These are phyloP conservation scores for Omphalea diandra DNA, from an alignment of 441 rosid species.

Conservation along the genomic window DNA sequence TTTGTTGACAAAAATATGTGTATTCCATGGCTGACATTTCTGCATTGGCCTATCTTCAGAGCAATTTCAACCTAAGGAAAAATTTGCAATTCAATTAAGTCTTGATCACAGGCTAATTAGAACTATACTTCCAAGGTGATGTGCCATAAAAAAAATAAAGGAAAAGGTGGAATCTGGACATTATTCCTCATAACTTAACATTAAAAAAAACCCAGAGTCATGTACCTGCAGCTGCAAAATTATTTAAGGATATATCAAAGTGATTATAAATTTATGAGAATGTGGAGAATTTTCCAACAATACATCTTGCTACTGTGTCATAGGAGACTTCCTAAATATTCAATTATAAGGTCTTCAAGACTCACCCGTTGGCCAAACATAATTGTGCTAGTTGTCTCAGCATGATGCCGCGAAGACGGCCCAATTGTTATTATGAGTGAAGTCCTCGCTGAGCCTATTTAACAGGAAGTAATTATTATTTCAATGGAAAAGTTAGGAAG, in stretches of 20 bases:
- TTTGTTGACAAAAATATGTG: background rate
- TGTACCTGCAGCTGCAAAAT: background rate
- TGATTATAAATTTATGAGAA: background rate
- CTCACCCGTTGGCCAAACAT: conserved; percentile 97
- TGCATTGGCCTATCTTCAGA: too few species aligned
- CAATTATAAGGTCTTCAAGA: conserved; percentile 8
- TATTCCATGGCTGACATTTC: background rate
- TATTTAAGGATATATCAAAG: background rate
- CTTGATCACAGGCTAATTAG: background rate
- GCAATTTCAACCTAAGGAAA: too few species aligned
- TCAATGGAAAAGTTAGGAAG: conserved; percentile 15
- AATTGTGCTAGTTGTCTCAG: conserved; percentile 89
- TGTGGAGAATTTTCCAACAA: background rate
- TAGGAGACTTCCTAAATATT: background rate
- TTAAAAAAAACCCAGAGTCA: background rate
- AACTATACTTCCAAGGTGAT: background rate
- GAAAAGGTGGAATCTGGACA: background rate
- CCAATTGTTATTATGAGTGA: too few species aligned
- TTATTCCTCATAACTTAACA: background rate
- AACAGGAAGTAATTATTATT: conserved; percentile 19
- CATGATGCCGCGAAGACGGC: conserved; percentile 72
- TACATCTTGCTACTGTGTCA: background rate
- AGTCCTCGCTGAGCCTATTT: conserved; percentile 85
- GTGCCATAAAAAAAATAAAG: background rate
- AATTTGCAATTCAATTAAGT: background rate